These are phyloP conservation scores for Paspalum vaginatum DNA, from an alignment of 176 grass and related monocot genomes.

Conservation along the genomic window DNA sequence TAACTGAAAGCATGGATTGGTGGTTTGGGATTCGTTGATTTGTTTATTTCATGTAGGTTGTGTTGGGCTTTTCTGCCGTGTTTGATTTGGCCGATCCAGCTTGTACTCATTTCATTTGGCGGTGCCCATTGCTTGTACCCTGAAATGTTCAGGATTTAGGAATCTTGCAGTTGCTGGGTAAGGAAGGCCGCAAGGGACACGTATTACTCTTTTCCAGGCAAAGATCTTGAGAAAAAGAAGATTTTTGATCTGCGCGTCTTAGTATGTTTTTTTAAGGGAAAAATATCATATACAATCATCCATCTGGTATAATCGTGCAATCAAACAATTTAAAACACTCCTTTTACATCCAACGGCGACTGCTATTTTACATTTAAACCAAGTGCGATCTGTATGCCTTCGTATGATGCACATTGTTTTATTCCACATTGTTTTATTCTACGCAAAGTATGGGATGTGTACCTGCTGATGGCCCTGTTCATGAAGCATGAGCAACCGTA, in stretches of 20 bases:
- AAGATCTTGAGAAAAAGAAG: slow-evolving; percentile 22
- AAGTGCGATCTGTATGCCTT: not conserved
- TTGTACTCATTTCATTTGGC: slow-evolving; percentile 1
- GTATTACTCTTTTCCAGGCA: not conserved
- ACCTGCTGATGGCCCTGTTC: not conserved
- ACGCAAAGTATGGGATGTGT: not conserved
- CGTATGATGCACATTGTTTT: slow-evolving; percentile 3
- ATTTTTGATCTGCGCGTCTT: not conserved
- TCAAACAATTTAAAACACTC: too few species aligned
- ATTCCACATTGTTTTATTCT: slow-evolving; percentile 29
- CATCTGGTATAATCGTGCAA: too few species aligned
- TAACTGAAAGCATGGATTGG: not conserved
- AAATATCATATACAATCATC: too few species aligned
- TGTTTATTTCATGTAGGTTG: not conserved
- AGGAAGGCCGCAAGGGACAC: too few species aligned
- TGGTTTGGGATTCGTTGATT: not conserved
- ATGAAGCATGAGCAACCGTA: not conserved
- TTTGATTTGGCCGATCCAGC: not conserved
- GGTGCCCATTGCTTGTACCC: not conserved
- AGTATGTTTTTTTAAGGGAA: not conserved
- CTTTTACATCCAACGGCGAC: too few species aligned
- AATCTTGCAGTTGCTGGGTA: not conserved
- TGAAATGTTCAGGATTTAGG: not conserved
- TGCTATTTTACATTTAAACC: too few species aligned
- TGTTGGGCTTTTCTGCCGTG: not conserved